Percentiles rank a stretch among this genome's conserved stretches.
Evolutionary conservation across 2,329 filamentous ascomycete species (phyloP).

Genomic region (Pseudomassariella vexata): DNA sequence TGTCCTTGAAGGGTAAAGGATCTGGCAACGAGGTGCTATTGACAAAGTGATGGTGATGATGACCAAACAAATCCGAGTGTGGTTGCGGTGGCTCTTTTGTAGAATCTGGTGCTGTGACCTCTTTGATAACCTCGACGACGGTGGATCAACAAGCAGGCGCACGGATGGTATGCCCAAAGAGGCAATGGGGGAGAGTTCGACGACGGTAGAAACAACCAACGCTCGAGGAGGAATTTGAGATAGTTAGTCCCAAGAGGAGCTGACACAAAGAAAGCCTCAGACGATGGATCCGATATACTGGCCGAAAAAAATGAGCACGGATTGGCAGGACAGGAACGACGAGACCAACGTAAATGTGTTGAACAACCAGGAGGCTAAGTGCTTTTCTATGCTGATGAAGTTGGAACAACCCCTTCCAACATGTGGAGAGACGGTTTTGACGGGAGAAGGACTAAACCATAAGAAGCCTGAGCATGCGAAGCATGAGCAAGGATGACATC

Average conservation of each 20-base stretch:
- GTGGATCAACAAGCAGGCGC: constrained; percentile 19
- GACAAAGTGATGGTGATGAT: too few relatives aligned
- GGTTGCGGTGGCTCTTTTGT: constrained; percentile 8
- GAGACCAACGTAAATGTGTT: too few relatives aligned
- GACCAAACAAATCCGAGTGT: not conserved
- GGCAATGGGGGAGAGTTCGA: constrained; percentile 31
- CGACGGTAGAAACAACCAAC: constrained; percentile 11
- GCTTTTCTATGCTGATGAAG: constrained; percentile 25
- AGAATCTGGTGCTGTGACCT: constrained; percentile 9
- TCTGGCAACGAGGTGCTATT: too few relatives aligned
- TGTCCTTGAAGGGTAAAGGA: too few relatives aligned
- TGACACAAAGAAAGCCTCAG: constrained; percentile 23
- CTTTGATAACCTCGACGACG: constrained; percentile 8
- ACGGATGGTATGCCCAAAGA: constrained; percentile 31
- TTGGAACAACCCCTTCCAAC: constrained; percentile 21
- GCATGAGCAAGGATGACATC: constrained; percentile 29
- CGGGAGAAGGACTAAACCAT: constrained; percentile 29
- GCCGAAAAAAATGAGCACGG: constrained; percentile 8
- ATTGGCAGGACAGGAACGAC: too few relatives aligned
- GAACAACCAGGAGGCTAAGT: constrained; percentile 22
- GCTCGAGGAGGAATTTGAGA: constrained; percentile 8
- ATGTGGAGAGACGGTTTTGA: constrained; percentile 28
- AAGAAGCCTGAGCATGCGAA: constrained; percentile 31
- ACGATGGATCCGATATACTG: constrained; percentile 14
- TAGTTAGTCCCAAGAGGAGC: constrained; percentile 12